Percentiles rank a stretch among this genome's conserved stretches.
Conservation (phyloP, 1,284 basidiomycete genomes). For the Lentinus polychrous region DNA sequence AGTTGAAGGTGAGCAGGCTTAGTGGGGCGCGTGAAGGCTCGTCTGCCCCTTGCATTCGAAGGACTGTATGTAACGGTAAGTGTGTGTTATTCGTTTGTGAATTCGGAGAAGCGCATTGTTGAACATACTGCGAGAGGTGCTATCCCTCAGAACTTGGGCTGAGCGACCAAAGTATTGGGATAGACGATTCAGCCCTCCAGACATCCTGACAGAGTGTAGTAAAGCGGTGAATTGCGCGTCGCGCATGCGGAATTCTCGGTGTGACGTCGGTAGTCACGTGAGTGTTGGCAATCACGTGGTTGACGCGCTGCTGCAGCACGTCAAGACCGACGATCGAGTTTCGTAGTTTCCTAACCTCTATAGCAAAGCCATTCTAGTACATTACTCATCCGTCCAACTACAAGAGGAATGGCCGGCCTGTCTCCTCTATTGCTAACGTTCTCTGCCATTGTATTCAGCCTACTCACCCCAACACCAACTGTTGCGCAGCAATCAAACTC, state of each 20-base stretch:
- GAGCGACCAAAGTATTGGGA: conserved; percentile 30
- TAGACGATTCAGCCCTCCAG: conserved; percentile 14
- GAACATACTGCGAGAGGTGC: conserved; percentile 25
- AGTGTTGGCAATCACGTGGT: no score
- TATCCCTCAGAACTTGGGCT: conserved; percentile 26
- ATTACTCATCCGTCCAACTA: no score
- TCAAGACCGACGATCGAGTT: no score
- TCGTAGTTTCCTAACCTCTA: no score
- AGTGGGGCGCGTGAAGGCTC: conserved; percentile 49
- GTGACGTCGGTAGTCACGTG: no score
- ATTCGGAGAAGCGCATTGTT: no score
- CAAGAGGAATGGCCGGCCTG: no score
- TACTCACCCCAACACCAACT: background rate
- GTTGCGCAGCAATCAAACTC: background rate
- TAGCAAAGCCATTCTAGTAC: no score
- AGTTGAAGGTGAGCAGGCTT: conserved; percentile 58
- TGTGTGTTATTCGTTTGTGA: background rate
- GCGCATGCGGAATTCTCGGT: background rate
- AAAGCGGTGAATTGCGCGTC: background rate
- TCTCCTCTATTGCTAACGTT: no score
- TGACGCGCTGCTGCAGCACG: no score
- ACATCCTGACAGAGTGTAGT: conserved; percentile 18
- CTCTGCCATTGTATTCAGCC: no score
- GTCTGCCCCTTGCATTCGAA: conserved; percentile 69
- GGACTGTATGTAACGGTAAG: conserved; percentile 33